These are phyloP conservation scores for Piromyces sp. DNA, from an alignment of 192 early-diverging fungal species.

Conservation along the genomic window DNA sequence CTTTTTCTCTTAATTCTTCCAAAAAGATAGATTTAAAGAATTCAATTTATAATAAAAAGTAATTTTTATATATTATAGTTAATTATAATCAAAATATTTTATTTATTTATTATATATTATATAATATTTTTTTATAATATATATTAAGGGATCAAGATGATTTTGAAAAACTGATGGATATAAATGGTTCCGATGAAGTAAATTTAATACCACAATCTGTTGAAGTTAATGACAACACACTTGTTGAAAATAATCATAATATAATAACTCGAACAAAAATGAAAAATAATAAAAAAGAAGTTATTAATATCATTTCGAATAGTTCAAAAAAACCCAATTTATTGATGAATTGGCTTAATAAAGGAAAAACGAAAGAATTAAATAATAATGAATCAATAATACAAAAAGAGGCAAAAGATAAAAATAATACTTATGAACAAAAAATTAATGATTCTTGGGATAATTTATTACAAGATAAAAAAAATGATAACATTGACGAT, in stretches of 20 bases:
- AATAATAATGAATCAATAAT: too few species aligned
- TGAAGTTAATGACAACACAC: neutral
- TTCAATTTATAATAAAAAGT: too few species aligned
- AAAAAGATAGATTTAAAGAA: too few species aligned
- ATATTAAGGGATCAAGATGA: neutral
- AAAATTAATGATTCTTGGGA: neutral
- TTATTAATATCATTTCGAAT: neutral
- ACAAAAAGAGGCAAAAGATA: too few species aligned
- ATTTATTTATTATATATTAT: too few species aligned
- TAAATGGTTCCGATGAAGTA: neutral
- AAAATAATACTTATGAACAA: too few species aligned
- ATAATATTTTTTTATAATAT: too few species aligned
- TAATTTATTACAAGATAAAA: neutral
- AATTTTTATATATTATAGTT: too few species aligned
- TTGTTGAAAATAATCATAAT: neutral
- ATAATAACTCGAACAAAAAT: neutral
- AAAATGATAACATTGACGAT: neutral
- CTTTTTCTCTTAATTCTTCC: too few species aligned
- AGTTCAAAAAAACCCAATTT: neutral
- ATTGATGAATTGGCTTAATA: neutral
- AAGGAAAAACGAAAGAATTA: too few species aligned
- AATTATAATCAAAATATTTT: too few species aligned
- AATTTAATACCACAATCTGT: neutral
- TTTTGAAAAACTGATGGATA: neutral
- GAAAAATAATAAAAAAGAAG: neutral